Base-by-base conservation (phyloP, 2,329 filamentous ascomycete species). In the Fusarium citri region DNA sequence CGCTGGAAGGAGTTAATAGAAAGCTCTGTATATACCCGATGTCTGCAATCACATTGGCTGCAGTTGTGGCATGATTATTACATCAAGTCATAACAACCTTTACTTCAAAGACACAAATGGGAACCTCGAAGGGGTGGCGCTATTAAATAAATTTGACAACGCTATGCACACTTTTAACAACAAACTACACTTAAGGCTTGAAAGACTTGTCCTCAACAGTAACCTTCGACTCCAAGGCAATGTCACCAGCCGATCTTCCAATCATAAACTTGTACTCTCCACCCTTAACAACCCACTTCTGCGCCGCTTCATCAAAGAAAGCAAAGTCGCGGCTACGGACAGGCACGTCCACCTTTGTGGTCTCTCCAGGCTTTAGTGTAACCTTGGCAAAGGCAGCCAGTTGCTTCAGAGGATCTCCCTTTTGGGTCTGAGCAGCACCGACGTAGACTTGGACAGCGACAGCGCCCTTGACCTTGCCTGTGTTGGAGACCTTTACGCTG, bases 311-410 rank as follows among this genome's bases (percentile, higher is more conserved):
- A n/a, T 77, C 71, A 57, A 72, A 77, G 63, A 76, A 77, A n/a
- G 74, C 72, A 71, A 77, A 72, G 48, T 77, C 75, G 11, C 73
- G 67, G 10, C 58, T 22, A 23, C 58, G 61, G 7, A 77, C 69
- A 9, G 74, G 72, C 22, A 77, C 46, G 23, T 66, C 64, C 6
- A 76, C 71, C 15, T 59, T 59, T 15, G 53, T 46, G 72, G 80
- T 68, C 61, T 76, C 71, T 8, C 73, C 70, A 41, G 74, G 59
- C 61, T 73, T 68, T 8, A 76, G 46, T 5, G 68, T 73, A 15
- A 91, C 85, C 78, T 92, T 92, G 61, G 85, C 85, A 69, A 92
- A 93, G 0, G 88, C 89, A 46, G 88, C 88, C 5, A 93, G 80
- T 77, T 93, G 91, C 79, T 93, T 92, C 30, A 76, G 34, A 28